Base-by-base conservation (phyloP, 768 basidiomycete genomes). In the Russula olivacea region DNA sequence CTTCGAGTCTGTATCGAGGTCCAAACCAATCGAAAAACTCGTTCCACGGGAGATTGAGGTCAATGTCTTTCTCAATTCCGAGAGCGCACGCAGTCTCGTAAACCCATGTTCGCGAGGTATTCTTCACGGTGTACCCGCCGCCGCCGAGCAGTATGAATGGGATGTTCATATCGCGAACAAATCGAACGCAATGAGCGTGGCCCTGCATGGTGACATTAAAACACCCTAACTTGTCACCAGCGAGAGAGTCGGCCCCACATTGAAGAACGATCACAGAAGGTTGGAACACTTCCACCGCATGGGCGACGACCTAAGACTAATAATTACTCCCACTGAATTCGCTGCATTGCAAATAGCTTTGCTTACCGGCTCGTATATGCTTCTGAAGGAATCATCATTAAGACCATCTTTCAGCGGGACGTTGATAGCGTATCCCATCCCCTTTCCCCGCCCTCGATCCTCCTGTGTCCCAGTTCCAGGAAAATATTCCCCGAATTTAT, bases 1-100 rank as follows among this genome's bases (percentile, higher is more conserved):
- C 95, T 70, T 98, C 95, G 41, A 99, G 79, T 64, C 94, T 81
- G 74, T 95, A 99, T 64, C 94, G 79, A 17, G 96, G 96, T 0
- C 95, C 97, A 72, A 95, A 98, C 87, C 94, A 99, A 73, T 98
- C 96, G 71, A 98, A 91, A 73, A 93, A 96, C 68, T 87, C 83
- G 73, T 87, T 91, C 84, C 86, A 93, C 1, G 90, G 91, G 61
- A 93, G 74, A 68, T 90, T 88, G 21, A 81, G 80, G 71, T 92
- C 87, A 58, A 91, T 86, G 14, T 81, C 81, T 47, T 90, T 77
- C 70, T 94, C 88, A 50, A 89, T 81, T 2, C 92, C 95, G n/a
- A 94, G 81, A 23, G 93, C 91, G 69, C 95, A 89, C 1, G 93
- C 96, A 0, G 97, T 99, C 74, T 99, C 96, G 76, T 91, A 96